Base-by-base conservation (phyloP, 345 rosid species). In the Euphorbia peplus region DNA sequence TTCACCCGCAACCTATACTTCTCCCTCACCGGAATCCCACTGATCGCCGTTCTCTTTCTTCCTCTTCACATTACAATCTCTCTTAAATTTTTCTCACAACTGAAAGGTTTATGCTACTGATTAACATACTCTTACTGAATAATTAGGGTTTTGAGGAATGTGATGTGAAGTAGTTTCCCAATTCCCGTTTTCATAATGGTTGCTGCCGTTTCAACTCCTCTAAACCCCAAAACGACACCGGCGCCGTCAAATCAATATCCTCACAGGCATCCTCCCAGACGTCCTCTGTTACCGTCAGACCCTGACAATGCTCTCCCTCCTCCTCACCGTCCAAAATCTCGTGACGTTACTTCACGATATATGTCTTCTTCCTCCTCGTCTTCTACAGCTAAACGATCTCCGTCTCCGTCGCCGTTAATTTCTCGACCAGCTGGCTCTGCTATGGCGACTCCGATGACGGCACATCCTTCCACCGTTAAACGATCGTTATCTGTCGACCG, bases 341-440 rank as follows among this genome's bases (percentile, higher is more conserved):
- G 95, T 14, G 92, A 86, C 42, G 92, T 93, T 77, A 77, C 85
- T 14, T 93, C 96, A 67, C 96, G 98, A 3, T 91, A 91, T 76
- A 70, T 89, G 74, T 76, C 79, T 0, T 68, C 87, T 4, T 71
- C 88, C 0, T 75, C 84, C 0, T 75, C 84, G 16, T 68, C 77
- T 56, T 74, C 83, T 1, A 42, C 84, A 8, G 62, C 78, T 5
- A 88, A 79, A 74, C 79, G 97, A 68, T 85, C 80, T 44, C 75
- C 85, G 3, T 85, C 80, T 44, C 75, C 85, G 3, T 89, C 96
- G 35, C 96, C 96, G 48, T 75, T 63, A 32, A 77, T 90, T 75
- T 75, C 91, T 3, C 78, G 75, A 8, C 71, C 86, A 39, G 54
- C 71, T 44, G 75, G 70, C n/a, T n/a, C n/a, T n/a, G n/a, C n/a